Evolutionary conservation across 495 filamentous ascomycete genomes (phyloP).

Genomic region (Astrocystis sublimbata): DNA sequence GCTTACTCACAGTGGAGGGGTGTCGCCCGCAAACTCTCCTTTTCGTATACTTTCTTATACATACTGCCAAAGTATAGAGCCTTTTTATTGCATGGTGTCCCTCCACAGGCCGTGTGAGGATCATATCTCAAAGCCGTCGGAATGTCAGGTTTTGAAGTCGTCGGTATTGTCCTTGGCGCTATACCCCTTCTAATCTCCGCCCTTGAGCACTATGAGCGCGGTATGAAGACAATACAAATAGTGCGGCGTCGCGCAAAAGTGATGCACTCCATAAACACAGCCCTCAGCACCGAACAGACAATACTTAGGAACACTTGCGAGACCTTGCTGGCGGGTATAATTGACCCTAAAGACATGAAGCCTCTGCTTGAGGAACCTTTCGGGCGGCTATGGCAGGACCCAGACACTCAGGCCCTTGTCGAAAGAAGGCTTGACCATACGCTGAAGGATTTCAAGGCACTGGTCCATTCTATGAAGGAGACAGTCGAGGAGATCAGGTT

Average conservation of each 20-base stretch:
- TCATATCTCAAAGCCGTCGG: not conserved
- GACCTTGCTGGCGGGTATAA: conserved; percentile 31
- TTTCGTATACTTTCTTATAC: not conserved
- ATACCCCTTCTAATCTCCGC: conserved; percentile 43
- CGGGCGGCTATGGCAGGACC: conserved; percentile 18
- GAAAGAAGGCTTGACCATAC: conserved; percentile 12
- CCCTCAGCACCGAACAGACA: conserved; percentile 34
- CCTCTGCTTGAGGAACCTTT: conserved; percentile 30
- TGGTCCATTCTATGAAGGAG: conserved; percentile 21
- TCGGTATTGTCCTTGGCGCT: conserved; percentile 42
- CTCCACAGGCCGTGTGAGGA: not conserved
- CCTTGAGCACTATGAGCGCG: conserved; percentile 40
- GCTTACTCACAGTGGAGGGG: not conserved
- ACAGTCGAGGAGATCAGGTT: conserved; percentile 25
- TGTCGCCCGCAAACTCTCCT: conserved; percentile 1
- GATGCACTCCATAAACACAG: conserved; percentile 33
- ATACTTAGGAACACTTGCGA: conserved; percentile 38
- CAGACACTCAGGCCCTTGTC: conserved; percentile 3
- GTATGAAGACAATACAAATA: conserved; percentile 27
- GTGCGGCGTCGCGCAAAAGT: conserved; percentile 25
- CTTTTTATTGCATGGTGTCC: not conserved
- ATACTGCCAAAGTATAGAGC: not conserved
- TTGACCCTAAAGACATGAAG: conserved; percentile 24
- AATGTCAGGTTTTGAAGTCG: conserved; percentile 49
- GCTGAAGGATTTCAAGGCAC: conserved; percentile 14